These are phyloP conservation scores for Zancudomyces culisetae DNA, from an alignment of 371 early-diverging fungal species.

Conservation along the genomic window DNA sequence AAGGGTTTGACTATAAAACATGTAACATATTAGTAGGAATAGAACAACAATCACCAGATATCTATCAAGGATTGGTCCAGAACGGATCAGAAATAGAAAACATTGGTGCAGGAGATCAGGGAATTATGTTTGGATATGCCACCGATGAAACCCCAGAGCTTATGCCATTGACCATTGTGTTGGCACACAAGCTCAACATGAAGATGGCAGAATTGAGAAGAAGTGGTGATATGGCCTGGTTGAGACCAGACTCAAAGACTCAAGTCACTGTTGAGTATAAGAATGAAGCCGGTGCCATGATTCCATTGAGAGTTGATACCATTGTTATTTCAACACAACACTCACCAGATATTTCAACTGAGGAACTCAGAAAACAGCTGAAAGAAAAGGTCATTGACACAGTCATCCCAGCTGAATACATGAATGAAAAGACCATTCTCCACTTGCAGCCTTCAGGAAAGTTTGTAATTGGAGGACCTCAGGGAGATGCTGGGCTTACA, in stretches of 20 bases:
- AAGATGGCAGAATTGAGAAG: conserved; percentile 90
- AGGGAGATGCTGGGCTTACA: conserved; percentile 98
- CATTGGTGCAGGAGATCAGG: conserved; percentile 98
- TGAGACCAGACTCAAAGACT: conserved; percentile 98
- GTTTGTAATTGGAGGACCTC: conserved; percentile 99
- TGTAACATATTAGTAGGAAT: conserved; percentile 97
- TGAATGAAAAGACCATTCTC: conserved; percentile 81
- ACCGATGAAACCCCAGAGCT: conserved; percentile 98
- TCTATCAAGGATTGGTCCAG: conserved; percentile 88
- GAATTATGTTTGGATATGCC: conserved; percentile 94
- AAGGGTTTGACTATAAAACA: conserved; percentile 99
- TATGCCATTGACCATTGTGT: conserved; percentile 93
- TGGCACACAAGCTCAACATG: conserved; percentile 94
- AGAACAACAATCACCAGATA: conserved; percentile 98
- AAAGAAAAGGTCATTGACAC: conserved; percentile 83
- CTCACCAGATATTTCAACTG: conserved; percentile 67
- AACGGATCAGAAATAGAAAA: conserved; percentile 78
- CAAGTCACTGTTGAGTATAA: conserved; percentile 99
- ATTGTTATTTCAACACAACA: conserved; percentile 98
- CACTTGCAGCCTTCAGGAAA: conserved; percentile 97
- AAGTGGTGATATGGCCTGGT: conserved; percentile 73
- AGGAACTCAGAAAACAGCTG: conserved; percentile 69
- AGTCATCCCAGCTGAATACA: conserved; percentile 83
- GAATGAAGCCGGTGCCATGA: conserved; percentile 77
- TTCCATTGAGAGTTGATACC: conserved; percentile 92